Conservation (phyloP, 2,329 filamentous ascomycete genomes). For the Alternaria incomplexa region DNA sequence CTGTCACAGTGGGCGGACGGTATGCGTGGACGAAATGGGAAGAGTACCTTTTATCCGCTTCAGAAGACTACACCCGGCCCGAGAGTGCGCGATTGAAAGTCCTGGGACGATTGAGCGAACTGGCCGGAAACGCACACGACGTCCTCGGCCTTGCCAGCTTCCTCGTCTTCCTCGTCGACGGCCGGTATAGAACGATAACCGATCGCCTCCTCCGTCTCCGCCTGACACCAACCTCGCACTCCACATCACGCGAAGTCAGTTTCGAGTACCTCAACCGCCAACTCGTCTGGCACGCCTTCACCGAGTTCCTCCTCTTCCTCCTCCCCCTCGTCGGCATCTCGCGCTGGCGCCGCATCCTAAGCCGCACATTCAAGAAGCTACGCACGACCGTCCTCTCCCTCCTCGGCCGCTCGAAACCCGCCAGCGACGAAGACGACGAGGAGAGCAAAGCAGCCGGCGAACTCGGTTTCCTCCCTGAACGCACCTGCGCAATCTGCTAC, state of each 20-base stretch:
- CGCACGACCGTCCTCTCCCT: constrained; percentile 61
- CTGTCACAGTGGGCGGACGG: constrained; percentile 83
- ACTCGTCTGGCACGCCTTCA: constrained; percentile 99
- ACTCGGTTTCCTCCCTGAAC: constrained; percentile 83
- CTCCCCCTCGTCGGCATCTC: constrained; percentile 95
- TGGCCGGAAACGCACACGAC: constrained; percentile 76
- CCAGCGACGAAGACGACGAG: constrained; percentile 56
- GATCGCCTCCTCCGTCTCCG: constrained; percentile 85
- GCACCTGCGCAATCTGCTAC: constrained; percentile 97
- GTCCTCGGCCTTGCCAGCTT: constrained; percentile 84
- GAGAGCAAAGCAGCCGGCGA: constrained; percentile 66
- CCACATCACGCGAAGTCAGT: constrained; percentile 88
- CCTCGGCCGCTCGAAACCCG: constrained; percentile 52
- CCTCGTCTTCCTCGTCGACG: constrained; percentile 87
- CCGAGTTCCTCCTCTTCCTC: constrained; percentile 95
- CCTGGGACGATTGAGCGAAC: constrained; percentile 73
- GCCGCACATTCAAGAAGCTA: constrained; percentile 82
- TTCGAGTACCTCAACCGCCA: constrained; percentile 98
- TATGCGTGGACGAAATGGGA: constrained; percentile 96
- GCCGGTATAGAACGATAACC: constrained; percentile 86
- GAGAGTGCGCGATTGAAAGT: constrained; percentile 58
- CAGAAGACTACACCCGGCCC: constrained; percentile 71
- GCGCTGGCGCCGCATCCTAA: constrained; percentile 90
- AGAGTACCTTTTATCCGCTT: constrained; percentile 77
- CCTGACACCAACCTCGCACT: constrained; percentile 79